These are phyloP conservation scores for Suhomyces pyralidae DNA, from an alignment of 805 yeast species.

Conservation along the genomic window DNA sequence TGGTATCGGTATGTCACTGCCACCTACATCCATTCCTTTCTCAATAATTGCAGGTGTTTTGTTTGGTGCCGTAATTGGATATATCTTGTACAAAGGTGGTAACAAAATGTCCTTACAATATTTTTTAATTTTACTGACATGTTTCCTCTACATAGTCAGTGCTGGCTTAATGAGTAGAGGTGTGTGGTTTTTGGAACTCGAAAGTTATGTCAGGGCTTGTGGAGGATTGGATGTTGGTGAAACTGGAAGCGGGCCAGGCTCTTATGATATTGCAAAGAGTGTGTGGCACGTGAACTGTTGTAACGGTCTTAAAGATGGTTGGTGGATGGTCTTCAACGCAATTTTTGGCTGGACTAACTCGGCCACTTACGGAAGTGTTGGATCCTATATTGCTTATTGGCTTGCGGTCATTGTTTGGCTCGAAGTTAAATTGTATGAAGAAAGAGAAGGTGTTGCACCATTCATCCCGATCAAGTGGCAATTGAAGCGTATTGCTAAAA, in stretches of 20 bases:
- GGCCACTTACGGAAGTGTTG: constrained; percentile 44
- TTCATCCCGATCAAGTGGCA: constrained; percentile 41
- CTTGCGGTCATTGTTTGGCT: constrained; percentile 29
- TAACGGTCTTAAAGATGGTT: constrained; percentile 42
- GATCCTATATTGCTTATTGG: constrained; percentile 39
- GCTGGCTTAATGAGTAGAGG: constrained; percentile 46
- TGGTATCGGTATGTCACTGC: constrained; percentile 39
- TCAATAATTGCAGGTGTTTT: constrained; percentile 27
- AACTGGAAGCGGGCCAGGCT: constrained; percentile 46
- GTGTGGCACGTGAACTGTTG: constrained; percentile 50
- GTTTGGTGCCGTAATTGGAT: constrained; percentile 34
- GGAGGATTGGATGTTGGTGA: constrained; percentile 43
- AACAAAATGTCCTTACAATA: constrained; percentile 41
- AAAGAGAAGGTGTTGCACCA: constrained; percentile 36
- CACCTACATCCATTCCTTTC: constrained; percentile 31
- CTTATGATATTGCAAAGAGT: constrained; percentile 38
- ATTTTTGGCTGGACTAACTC: constrained; percentile 46
- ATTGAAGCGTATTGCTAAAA: constrained; percentile 32
- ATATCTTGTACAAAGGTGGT: constrained; percentile 37
- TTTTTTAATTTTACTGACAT: constrained; percentile 37
- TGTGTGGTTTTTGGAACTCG: constrained; percentile 43
- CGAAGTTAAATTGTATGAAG: constrained; percentile 32
- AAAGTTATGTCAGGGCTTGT: constrained; percentile 34
- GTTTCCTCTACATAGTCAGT: constrained; percentile 42
- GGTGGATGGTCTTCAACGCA: constrained; percentile 48